Conservation (phyloP, 495 filamentous ascomycete species). For the Penicillium angulare region DNA sequence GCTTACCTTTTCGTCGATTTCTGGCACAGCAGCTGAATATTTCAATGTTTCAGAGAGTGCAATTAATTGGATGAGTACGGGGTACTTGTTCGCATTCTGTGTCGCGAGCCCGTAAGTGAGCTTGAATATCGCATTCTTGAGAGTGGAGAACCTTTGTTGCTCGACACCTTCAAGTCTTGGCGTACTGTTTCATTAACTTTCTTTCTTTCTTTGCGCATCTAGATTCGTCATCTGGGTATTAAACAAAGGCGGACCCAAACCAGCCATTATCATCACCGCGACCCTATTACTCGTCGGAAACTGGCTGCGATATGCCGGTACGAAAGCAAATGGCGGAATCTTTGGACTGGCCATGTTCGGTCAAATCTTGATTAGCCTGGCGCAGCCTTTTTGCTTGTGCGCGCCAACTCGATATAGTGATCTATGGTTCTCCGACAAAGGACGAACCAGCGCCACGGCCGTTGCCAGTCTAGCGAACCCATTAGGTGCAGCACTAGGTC, state of each 20-base stretch:
- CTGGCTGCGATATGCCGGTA: constrained; percentile 89
- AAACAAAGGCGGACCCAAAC: constrained; percentile 75
- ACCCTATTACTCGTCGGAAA: constrained; percentile 76
- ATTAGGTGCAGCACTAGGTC: constrained; percentile 81
- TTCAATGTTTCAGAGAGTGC: constrained; percentile 71
- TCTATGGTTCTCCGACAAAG: constrained; percentile 86
- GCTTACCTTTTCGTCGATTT: constrained; percentile 89
- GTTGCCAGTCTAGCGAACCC: constrained; percentile 83
- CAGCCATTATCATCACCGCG: constrained; percentile 70
- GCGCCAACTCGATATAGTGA: constrained; percentile 91
- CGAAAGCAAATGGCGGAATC: constrained; percentile 55
- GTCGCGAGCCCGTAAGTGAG: constrained; percentile 62
- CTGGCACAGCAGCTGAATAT: constrained; percentile 70
- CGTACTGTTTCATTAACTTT: neutral
- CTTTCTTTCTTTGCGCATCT: neutral
- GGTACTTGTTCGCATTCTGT: constrained; percentile 81
- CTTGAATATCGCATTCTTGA: neutral
- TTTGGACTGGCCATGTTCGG: constrained; percentile 88
- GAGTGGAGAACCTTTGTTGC: too few relatives aligned
- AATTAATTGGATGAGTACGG: constrained; percentile 91
- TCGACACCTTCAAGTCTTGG: too few relatives aligned
- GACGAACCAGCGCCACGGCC: constrained; percentile 85
- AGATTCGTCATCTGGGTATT: constrained; percentile 73
- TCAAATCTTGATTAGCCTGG: constrained; percentile 87
- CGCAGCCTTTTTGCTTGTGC: constrained; percentile 88